Base-by-base conservation (phyloP, 345 rosid species). In the Lagerstroemia speciosa region DNA sequence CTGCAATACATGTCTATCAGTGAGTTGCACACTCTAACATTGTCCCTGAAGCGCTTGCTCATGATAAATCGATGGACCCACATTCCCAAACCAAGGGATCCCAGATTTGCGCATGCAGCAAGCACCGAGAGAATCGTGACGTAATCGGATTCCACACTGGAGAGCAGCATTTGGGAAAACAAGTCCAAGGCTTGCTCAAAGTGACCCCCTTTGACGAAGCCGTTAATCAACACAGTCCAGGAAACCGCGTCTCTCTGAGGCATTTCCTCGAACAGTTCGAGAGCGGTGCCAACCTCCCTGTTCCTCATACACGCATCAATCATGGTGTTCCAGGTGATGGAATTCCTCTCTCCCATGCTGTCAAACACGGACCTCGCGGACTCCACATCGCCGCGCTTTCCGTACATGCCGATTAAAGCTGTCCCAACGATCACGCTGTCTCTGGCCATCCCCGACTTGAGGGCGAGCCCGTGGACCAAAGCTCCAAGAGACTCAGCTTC, bases 201-300 rank as follows among this genome's bases (percentile, higher is more conserved):
- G 19, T 71, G 66, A 22, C 89, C 88, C 57, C 66, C 82, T 78
- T 74, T 83, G 48, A 77, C 82, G 75, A 87, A 83, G 63, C 97
- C 97, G 75, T 85, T 85, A 62, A 93, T 78, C 84, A 90, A 69
- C 31, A 84, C 85, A 5, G 93, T 90, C 98, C 96, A 90, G 40
- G 93, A 82, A 64, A 90, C 73, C 29, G 80, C 82, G 69, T 81
- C 77, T 76, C 81, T 75, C 1, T 71, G 72, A 66, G 93, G 93
- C 88, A 84, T 87, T 79, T 65, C 70, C 72, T 83, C 89, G 66
- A 90, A 90, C 81, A 87, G 0, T 60, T 74, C 70, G 8, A 74
- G 64, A 1, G 96, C 98, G 33, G 53, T 68, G 9, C 72, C 72
- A 41, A 81, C 57, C 32, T 77, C 65, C 66, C 87, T 87, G 50